Evolutionary conservation across 164 flowering plant genomes (phyloP).

Genomic region (Tetrastigma voinierianum): DNA sequence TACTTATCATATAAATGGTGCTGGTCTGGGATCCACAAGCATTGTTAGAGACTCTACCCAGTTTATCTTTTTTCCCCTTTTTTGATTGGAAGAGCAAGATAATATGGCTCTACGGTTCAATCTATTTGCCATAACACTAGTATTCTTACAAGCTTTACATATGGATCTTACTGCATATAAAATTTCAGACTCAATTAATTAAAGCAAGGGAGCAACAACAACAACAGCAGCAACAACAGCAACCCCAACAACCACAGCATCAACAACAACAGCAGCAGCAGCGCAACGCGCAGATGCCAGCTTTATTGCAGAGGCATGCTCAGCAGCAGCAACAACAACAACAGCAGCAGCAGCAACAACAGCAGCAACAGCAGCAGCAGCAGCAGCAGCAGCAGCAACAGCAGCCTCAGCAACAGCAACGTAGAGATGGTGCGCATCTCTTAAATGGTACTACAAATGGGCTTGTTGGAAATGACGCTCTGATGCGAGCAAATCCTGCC

Average conservation of each 20-base stretch:
- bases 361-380: constrained; percentile 23
- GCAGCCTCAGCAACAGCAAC: constrained; percentile 23
- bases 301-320: constrained; percentile 54
- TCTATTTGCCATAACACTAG: too few species aligned
- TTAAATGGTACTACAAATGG: constrained; percentile 79
- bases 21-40: not conserved
- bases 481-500: constrained; percentile 66
- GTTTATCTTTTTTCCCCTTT: not conserved
- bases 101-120: not conserved
- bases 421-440: constrained; percentile 78
- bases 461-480: constrained; percentile 65
- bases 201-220: constrained; percentile 71
- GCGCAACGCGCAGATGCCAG: constrained; percentile 62
- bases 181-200: constrained; percentile 54
- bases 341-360: constrained; percentile 27
- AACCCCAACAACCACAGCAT: constrained; percentile 46
- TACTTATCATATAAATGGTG: not conserved
- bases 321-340: constrained; percentile 58
- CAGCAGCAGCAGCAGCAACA: constrained; percentile 26
- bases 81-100: not conserved
- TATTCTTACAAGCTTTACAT: not conserved
- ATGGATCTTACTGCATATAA: not conserved
- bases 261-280: constrained; percentile 58
- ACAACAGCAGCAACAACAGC: constrained; percentile 39
- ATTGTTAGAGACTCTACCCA: not conserved